Conservation (phyloP, 2,329 filamentous ascomycete genomes). For the Tympanopsis confertula region DNA sequence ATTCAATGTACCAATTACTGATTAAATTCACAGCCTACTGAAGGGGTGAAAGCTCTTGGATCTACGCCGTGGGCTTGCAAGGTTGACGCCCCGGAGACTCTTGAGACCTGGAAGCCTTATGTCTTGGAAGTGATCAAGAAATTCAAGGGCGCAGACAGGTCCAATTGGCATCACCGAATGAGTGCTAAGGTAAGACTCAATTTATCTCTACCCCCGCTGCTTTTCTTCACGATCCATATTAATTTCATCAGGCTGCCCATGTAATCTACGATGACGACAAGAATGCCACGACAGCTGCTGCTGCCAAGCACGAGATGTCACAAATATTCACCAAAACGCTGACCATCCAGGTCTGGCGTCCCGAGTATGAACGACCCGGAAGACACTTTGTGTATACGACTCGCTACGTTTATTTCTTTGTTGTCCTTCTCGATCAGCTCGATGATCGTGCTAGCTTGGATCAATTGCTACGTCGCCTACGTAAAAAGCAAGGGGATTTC, state of each 20-base stretch:
- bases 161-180: constrained; percentile 68
- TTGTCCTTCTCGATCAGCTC: constrained; percentile 45
- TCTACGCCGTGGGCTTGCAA: constrained; percentile 43
- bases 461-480: constrained; percentile 48
- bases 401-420: constrained; percentile 59
- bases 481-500: constrained; percentile 47
- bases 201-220: constrained; percentile 5
- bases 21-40: constrained; percentile 14
- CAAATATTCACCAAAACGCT: constrained; percentile 68
- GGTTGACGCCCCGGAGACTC: constrained; percentile 24
- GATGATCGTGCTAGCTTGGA: constrained; percentile 53
- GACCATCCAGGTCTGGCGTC: constrained; percentile 63
- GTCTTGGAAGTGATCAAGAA: constrained; percentile 30
- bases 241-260: constrained; percentile 25
- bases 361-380: constrained; percentile 57
- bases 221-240: constrained; percentile 19
- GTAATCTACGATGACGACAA: constrained; percentile 44
- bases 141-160: constrained; percentile 43
- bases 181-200: constrained; percentile 34
- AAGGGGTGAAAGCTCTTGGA: constrained; percentile 34
- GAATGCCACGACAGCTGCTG: constrained; percentile 34
- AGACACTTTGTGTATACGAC: constrained; percentile 64
- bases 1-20: constrained; percentile 10
- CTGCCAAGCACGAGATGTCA: constrained; percentile 52
- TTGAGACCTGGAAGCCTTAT: constrained; percentile 46